Evolutionary conservation across 768 basidiomycete species (phyloP), one percentile per base, ranked within the genome.

Genomic region (Trametes coccinea): DNA sequence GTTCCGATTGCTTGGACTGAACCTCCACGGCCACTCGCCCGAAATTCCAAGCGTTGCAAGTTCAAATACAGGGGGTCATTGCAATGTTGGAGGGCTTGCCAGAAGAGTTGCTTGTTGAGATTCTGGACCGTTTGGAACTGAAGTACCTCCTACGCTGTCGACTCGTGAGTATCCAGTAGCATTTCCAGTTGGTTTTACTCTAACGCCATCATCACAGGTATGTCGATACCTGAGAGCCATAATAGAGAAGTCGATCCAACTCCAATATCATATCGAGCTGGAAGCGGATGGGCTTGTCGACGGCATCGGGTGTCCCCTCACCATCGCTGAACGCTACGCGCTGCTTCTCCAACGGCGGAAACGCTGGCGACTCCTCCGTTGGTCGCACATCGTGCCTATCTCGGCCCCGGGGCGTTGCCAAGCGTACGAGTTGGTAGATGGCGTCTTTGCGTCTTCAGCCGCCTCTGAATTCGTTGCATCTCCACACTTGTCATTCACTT

Each of bases 371-470:
- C 66, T 63, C 16, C 66, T 78, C 11, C 64, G 60, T 13, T 76
- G 76, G 73, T 62, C 56, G 5, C 59, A 60, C 0, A 65, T 62
- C 11, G 59, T 65, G 1, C 49, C 61, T 0, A 68, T 79, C 0
- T 70, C 73, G 5, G 67, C 78, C 39, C 69, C 75, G 0, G 80
- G 75, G 0, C 62, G 67, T 2, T 81, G 79, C 56, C 74, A 74
- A 48, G 83, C 84, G 4, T 88, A 88, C 66, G 85, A 88, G 61
- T 76, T 88, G 61, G 86, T 87, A 4, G 82, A 77, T 0, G 86
- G 86, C 0, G 69, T 84, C 0, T 86, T 87, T 68, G 82, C 79
- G 39, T 80, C 84, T 67, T 76, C 72, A 13, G 66, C 70, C 27
- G 69, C 39, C 37, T 61, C 40, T 17, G 59, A 9, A 0, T 4